Conservation (phyloP, 805 yeast genomes). For the Candida golubevii region DNA sequence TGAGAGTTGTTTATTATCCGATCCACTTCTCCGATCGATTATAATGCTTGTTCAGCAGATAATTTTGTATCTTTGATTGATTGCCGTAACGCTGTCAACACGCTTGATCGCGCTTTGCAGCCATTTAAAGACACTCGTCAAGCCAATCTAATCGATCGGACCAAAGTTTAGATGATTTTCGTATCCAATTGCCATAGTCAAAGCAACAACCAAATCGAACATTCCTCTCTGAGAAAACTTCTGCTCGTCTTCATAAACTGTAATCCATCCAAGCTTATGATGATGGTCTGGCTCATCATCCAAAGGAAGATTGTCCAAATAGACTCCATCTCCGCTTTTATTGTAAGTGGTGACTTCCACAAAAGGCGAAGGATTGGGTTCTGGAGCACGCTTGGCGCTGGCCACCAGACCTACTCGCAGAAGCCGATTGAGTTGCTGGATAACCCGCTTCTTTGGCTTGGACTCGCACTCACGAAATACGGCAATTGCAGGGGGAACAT, state of each 20-base stretch:
- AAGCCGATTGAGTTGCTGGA: constrained; percentile 30
- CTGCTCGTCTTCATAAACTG: constrained; percentile 47
- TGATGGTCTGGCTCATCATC: constrained; percentile 59
- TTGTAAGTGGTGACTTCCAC: constrained; percentile 29
- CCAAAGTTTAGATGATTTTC: constrained; percentile 16
- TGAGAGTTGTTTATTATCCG: too few species aligned
- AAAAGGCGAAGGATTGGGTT: constrained; percentile 1
- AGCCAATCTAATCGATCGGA: background rate
- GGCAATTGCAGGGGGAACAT: constrained; percentile 30
- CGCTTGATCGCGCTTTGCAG: too few species aligned
- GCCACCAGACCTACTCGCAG: constrained; percentile 8
- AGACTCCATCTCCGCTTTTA: constrained; percentile 54
- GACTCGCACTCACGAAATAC: constrained; percentile 40
- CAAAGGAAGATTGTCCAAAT: constrained; percentile 36
- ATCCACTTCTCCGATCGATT: too few species aligned
- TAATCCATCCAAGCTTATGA: constrained; percentile 60
- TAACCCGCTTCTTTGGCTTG: constrained; percentile 33
- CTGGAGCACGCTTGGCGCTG: background rate
- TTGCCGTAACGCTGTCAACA: too few species aligned
- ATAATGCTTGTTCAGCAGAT: too few species aligned
- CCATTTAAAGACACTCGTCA: too few species aligned
- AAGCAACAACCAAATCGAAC: constrained; percentile 53
- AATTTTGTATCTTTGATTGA: too few species aligned
- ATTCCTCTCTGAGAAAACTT: constrained; percentile 27
- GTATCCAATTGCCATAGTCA: constrained; percentile 50